phyloP scores from a whole-genome alignment of 108 stramenopile species.

The Poteriospumella lacustris region DNA sequence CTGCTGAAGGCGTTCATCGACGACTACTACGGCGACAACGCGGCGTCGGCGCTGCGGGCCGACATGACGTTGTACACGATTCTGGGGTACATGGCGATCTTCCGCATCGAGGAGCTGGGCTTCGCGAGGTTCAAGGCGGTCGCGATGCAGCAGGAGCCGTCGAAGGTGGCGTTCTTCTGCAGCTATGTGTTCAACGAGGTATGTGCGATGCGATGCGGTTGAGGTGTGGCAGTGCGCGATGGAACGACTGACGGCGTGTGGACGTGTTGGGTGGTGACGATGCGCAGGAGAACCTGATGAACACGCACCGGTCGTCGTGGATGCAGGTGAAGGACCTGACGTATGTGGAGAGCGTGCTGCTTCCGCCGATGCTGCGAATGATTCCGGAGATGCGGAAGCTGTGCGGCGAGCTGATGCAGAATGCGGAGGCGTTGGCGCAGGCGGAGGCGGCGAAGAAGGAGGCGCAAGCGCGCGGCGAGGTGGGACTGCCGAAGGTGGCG shows the following conservation, averaged over 20 bases:
- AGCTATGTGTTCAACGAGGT: constrained; percentile 45
- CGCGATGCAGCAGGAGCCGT: constrained; percentile 43
- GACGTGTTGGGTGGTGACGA: constrained; percentile 37
- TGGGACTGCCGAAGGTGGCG: constrained; percentile 35
- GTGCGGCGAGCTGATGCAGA: constrained; percentile 21
- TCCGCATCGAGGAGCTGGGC: constrained; percentile 57
- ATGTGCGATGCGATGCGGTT: not conserved
- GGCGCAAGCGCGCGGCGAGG: constrained; percentile 29
- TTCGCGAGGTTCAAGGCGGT: constrained; percentile 35
- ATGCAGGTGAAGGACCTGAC: constrained; percentile 41
- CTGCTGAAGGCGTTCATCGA: constrained; percentile 38
- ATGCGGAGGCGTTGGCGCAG: constrained; percentile 24
- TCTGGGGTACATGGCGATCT: constrained; percentile 51
- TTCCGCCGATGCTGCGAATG: constrained; percentile 15
- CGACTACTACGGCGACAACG: constrained; percentile 52
- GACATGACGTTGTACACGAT: constrained; percentile 60
- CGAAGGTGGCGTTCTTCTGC: constrained; percentile 49
- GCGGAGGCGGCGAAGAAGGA: constrained; percentile 39
- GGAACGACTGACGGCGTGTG: constrained; percentile 43
- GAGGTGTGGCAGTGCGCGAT: not conserved
- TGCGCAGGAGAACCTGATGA: constrained; percentile 36
- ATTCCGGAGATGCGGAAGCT: constrained; percentile 35
- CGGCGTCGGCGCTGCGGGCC: constrained; percentile 37
- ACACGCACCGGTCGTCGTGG: constrained; percentile 30
- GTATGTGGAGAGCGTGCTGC: constrained; percentile 19